phyloP scores from a whole-genome alignment of 2,329 filamentous ascomycete species.

The Fusarium sp. region DNA sequence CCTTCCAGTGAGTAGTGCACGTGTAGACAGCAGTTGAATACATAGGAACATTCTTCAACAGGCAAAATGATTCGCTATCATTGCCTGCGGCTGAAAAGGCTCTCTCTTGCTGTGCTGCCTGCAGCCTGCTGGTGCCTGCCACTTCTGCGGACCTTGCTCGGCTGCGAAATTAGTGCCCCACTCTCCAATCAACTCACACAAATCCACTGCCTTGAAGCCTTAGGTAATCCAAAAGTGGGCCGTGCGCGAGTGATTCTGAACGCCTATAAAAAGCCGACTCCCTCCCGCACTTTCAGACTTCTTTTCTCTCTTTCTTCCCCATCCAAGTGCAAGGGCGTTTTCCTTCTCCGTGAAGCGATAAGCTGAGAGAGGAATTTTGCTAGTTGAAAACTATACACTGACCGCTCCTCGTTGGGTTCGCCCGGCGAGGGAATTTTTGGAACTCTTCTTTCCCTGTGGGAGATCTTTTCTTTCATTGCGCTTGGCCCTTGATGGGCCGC shows the following conservation, averaged over 20 bases:
- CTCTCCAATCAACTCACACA: conserved; percentile 31
- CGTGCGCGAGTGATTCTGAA: conserved; percentile 32
- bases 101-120: neutral
- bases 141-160: conserved; percentile 7
- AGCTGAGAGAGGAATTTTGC: conserved; percentile 84
- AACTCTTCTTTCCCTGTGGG: conserved; percentile 50
- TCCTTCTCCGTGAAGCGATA: conserved; percentile 70
- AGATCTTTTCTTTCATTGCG: conserved; percentile 57
- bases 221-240: conserved; percentile 35
- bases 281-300: conserved; percentile 45
- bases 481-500: conserved; percentile 47
- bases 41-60: too few species aligned
- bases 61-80: too few species aligned
- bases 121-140: neutral
- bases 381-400: conserved; percentile 86
- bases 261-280: conserved; percentile 50
- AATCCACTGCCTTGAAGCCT: conserved; percentile 21
- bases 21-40: too few species aligned
- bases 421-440: conserved; percentile 80
- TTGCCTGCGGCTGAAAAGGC: conserved; percentile 9
- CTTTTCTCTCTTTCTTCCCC: conserved; percentile 59
- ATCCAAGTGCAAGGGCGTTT: conserved; percentile 77
- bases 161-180: conserved; percentile 15
- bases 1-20: too few species aligned
- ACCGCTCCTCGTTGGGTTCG: conserved; percentile 75